A percentile compares a stretch with the other conserved stretches of the same genome.
phyloP scores from a whole-genome alignment of 208 protist species.

The Wallacemonas sp. region DNA sequence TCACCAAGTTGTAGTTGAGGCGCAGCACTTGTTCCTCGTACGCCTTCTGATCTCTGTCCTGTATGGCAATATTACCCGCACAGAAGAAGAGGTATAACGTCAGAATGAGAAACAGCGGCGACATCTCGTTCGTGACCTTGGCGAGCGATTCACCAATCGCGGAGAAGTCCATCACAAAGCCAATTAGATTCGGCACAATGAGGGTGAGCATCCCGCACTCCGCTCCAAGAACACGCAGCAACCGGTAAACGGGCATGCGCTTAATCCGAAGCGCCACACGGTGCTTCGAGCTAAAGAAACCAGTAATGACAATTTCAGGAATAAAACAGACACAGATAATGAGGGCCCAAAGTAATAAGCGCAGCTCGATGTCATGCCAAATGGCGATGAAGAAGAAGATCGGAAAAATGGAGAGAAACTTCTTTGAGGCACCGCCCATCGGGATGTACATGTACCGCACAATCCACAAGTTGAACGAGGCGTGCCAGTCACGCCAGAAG shows the following conservation, averaged over 20 bases:
- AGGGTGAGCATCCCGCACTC: slow-evolving; percentile 49
- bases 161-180: slow-evolving; percentile 51
- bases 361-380: slow-evolving; percentile 90
- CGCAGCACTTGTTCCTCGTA: slow-evolving; percentile 35
- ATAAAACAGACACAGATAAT: slow-evolving; percentile 70
- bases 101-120: slow-evolving; percentile 15
- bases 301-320: slow-evolving; percentile 61
- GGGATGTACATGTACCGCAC: slow-evolving; percentile 95
- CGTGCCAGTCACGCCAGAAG: slow-evolving; percentile 95
- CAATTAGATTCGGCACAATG: slow-evolving; percentile 65
- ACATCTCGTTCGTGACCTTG: slow-evolving; percentile 24
- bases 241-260: slow-evolving; percentile 34
- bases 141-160: slow-evolving; percentile 17
- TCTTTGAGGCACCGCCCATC: slow-evolving; percentile 57
- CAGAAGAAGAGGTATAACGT: slow-evolving; percentile 43
- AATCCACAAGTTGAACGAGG: slow-evolving; percentile 93
- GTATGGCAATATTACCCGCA: slow-evolving; percentile 45
- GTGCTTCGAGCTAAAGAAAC: slow-evolving; percentile 34
- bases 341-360: slow-evolving; percentile 65
- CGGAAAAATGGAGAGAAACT: slow-evolving; percentile 71
- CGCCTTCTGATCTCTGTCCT: slow-evolving; percentile 52
- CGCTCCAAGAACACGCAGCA: slow-evolving; percentile 38
- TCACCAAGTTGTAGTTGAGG: slow-evolving; percentile 32
- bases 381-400: slow-evolving; percentile 93
- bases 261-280: slow-evolving; percentile 24